Base-by-base conservation (phyloP, 2,329 filamentous ascomycete species). In the Diaporthe longicolla region DNA sequence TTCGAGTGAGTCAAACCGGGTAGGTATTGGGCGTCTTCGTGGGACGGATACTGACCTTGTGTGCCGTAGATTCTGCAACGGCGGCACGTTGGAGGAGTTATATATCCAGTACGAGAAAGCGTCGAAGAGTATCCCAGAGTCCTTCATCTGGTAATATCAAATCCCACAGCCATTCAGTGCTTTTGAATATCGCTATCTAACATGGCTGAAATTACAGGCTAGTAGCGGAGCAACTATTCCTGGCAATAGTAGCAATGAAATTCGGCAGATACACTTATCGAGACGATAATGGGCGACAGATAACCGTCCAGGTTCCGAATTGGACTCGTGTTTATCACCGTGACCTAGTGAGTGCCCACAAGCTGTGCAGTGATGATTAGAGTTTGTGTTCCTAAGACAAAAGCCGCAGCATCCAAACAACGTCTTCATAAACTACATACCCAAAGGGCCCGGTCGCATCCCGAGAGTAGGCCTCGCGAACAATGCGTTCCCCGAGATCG, bases 401-500 rank as follows among this genome's bases (percentile, higher is more conserved):
- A 40, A 26, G 13, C 17, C 29, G 24, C 32, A 68, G 63, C 32
- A 37, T 10, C 7, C 48, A 13, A 68, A 68, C 45, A 66, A 66
- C n/a, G 48, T 54, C 1, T 68, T 68, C 8, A 54, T 68, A 68
- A 54, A 68, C n/a, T 68, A 68, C 24, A 17, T 35, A 7, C 48
- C 32, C 15, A 54, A 9, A 37, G 29, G 63, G 37, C 15, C 63
- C 13, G 63, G 63, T 3, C 63, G 63, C 9, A 8, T 29, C 11
- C 29, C 63, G 13, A 54, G 6, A 24, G 63, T 17, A 32, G 48
- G 63, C 32, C 15, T 54, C 8, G 29, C 19, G 32, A 48, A 50
- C 63, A 54, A 68, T 21, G 63, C 63, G 29, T 68, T 68, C 32
- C 63, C 63, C 2, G 45, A 68, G 8, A 54, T 68, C 5, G 63